These are phyloP conservation scores for Naganishia albida DNA, from an alignment of 1,284 basidiomycete species.

Conservation along the genomic window DNA sequence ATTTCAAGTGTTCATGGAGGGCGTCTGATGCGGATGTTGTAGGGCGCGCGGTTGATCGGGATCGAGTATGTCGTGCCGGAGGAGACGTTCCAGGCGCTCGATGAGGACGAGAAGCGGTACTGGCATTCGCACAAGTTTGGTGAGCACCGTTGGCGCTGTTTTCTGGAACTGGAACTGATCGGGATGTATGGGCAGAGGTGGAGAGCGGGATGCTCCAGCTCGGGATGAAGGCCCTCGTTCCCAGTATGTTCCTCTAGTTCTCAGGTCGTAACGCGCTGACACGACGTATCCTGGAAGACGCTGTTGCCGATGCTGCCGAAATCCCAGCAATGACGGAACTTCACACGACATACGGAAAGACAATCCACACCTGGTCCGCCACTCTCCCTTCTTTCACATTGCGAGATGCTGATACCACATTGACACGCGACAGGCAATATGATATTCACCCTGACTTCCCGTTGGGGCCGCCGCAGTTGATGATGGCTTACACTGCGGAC, in stretches of 20 bases:
- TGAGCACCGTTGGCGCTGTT: constrained; percentile 3
- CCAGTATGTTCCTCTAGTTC: constrained; percentile 44
- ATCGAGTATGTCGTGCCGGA: constrained; percentile 55
- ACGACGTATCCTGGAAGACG: constrained; percentile 38
- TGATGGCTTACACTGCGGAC: constrained; percentile 57
- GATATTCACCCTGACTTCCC: constrained; percentile 58
- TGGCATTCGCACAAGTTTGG: constrained; percentile 54
- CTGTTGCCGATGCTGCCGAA: constrained; percentile 55
- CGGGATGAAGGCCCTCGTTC: constrained; percentile 54
- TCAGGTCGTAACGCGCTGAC: neutral
- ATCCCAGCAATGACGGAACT: constrained; percentile 58
- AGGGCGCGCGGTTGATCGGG: constrained; percentile 50
- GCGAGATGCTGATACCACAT: neutral
- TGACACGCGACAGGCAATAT: constrained; percentile 39
- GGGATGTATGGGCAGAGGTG: constrained; percentile 43
- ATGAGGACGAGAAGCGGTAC: constrained; percentile 37
- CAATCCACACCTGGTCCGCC: constrained; percentile 58
- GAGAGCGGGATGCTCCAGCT: constrained; percentile 60
- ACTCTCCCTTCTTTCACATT: neutral
- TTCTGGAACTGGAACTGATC: constrained; percentile 2
- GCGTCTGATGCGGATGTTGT: too few species aligned
- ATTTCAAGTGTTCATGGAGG: too few species aligned
- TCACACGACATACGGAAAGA: constrained; percentile 61
- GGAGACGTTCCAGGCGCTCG: constrained; percentile 44
- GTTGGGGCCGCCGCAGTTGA: constrained; percentile 58